Evolutionary conservation across 352 stramenopile species (phyloP).

Genomic region (Globisporangium abappressorium): DNA sequence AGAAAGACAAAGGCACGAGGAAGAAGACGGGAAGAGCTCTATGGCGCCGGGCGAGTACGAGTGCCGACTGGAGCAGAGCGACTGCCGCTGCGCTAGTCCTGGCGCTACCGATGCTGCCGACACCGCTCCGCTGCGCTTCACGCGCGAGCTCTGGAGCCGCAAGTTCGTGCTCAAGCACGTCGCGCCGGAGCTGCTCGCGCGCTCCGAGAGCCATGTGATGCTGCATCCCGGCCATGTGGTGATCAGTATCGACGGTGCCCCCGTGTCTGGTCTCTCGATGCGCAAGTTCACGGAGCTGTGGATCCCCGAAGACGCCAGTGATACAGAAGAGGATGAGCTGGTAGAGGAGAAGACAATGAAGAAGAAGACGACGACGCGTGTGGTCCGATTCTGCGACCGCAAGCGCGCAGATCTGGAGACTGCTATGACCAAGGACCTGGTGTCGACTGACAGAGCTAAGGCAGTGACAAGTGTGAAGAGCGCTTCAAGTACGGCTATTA

Average conservation of each 20-base stretch:
- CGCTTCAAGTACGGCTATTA: background rate
- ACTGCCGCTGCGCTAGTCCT: conserved; percentile 8
- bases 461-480: background rate
- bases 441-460: background rate
- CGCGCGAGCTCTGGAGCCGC: conserved; percentile 40
- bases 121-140: conserved; percentile 19
- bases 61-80: conserved; percentile 17
- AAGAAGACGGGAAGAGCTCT: background rate
- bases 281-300: conserved; percentile 33
- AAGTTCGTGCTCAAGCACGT: conserved; percentile 39
- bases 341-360: background rate
- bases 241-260: conserved; percentile 27
- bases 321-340: background rate
- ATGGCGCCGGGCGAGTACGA: conserved; percentile 36
- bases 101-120: too few species aligned
- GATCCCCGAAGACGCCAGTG: conserved; percentile 6
- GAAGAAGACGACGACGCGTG: background rate
- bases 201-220: conserved; percentile 18
- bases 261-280: conserved; percentile 23
- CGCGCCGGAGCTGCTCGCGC: conserved; percentile 13
- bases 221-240: conserved; percentile 31
- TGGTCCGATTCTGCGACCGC: conserved; percentile 28
- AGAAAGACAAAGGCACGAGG: background rate
- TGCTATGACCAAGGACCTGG: conserved; percentile 29
- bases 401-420: conserved; percentile 34